These are phyloP conservation scores for Apiospora aurea DNA, from an alignment of 2,329 filamentous ascomycete species.

Conservation along the genomic window DNA sequence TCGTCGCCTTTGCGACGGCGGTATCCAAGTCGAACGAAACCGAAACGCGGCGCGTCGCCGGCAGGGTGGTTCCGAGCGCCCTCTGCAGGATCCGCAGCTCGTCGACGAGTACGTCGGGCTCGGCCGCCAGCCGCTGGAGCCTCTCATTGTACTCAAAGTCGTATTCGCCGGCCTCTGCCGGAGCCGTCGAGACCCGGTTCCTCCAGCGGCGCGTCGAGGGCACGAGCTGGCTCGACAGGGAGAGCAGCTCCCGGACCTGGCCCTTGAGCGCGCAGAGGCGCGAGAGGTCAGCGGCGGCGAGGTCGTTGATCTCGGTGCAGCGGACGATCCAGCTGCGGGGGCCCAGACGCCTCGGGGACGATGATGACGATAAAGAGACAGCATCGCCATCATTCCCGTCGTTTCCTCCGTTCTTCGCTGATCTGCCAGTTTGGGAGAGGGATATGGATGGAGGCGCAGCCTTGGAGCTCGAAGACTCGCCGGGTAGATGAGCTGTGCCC, in stretches of 20 bases:
- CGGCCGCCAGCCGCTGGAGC: background rate
- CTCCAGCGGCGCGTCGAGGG: background rate
- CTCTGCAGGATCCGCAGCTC: background rate
- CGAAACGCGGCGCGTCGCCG: background rate
- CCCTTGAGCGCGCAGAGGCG: conserved; percentile 7
- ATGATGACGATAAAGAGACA: background rate
- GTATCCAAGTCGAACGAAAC: background rate
- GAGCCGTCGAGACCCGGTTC: background rate
- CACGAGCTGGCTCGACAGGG: background rate
- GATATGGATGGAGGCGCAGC: background rate
- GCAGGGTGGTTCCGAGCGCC: conserved; percentile 6
- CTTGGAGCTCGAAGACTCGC: background rate
- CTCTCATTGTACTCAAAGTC: background rate
- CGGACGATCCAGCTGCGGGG: conserved; percentile 12
- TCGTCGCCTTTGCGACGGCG: background rate
- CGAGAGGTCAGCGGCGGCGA: background rate
- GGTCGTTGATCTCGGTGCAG: conserved; percentile 10
- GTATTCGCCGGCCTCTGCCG: background rate
- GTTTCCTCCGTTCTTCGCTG: background rate
- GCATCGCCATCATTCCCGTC: background rate
- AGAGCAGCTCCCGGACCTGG: background rate
- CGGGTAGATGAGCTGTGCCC: background rate
- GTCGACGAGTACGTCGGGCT: conserved; percentile 1
- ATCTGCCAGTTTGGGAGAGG: background rate
- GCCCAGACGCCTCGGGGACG: background rate